Base-by-base conservation (phyloP, 2,329 filamentous ascomycete species). In the Dothiorella sarmentorum region DNA sequence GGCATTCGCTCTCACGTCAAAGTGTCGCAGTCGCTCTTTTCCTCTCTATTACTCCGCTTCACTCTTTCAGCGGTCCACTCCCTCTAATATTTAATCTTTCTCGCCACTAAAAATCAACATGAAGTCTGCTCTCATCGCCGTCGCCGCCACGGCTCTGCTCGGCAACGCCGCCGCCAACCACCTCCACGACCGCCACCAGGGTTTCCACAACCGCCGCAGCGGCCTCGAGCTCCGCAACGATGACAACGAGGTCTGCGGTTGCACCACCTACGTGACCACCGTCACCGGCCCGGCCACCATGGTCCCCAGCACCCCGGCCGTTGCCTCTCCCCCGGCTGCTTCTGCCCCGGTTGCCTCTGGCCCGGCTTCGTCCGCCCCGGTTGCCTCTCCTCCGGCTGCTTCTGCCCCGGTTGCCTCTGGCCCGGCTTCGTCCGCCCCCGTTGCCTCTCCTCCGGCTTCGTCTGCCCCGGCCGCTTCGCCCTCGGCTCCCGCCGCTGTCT, bases 21-120 rank as follows among this genome's bases (percentile, higher is more conserved):
- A 29, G 29, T 55, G 57, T 38, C 57, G 40, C 49, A 58, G 58
- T 60, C 58, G 44, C 53, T 60, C 58, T 49, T 60, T 60, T 56
- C 20, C 43, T 58, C 43, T 51, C 37, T 38, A n/a, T 38, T 29
- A 33, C 70, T 87, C 86, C 86, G 87, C 87, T 90, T 90, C 88
- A 90, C 85, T 90, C 89, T 75, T 91, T 92, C 78, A 91, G 89
- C 89, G 88, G 89, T 84, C 87, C 80, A 89, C 86, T 77, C 88
- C 88, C 73, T 64, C 70, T 61, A 60, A 56, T 62, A 53, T 44
- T 57, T 60, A 59, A 57, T 58, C 60, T 60, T 51, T 52, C 64
- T 59, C 61, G 60, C 44, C 66, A 63, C 66, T 65, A 70, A 71
- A 66, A 67, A 72, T 64, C 78, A 88, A 71, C 40, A 94, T 94